Conservation (phyloP, 1,139 yeast species). For the Debaryomycetaceae sp. region DNA sequence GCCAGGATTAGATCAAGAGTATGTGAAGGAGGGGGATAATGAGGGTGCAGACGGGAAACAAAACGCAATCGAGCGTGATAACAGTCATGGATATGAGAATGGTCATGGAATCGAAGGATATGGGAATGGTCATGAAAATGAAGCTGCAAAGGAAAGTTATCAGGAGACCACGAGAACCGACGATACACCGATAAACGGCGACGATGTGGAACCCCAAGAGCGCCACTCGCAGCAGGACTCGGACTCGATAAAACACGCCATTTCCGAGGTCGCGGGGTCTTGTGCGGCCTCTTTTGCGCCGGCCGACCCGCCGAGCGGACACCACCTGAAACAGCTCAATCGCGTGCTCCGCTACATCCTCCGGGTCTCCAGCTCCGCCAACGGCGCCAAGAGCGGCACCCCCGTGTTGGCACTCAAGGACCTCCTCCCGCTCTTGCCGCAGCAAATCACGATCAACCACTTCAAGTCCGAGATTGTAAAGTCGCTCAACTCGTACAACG, state of each 20-base stretch:
- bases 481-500: constrained; percentile 65
- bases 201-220: background rate
- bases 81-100: background rate
- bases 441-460: constrained; percentile 68
- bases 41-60: constrained; percentile 1
- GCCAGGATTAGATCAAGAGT: constrained; percentile 11
- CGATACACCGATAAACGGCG: no score
- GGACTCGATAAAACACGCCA: background rate
- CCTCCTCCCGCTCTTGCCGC: constrained; percentile 74
- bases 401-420: constrained; percentile 57
- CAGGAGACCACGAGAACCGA: no score
- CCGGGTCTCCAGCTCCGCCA: constrained; percentile 25
- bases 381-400: constrained; percentile 5
- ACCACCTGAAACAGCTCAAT: constrained; percentile 10
- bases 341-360: constrained; percentile 29
- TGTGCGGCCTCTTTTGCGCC: no score
- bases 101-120: constrained; percentile 1
- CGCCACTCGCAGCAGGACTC: background rate
- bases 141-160: background rate
- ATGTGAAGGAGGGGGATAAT: no score
- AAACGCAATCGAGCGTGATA: background rate
- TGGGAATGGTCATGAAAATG: background rate
- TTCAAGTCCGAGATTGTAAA: constrained; percentile 75
- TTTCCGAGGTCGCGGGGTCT: background rate
- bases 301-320: background rate